phyloP scores from a whole-genome alignment of 2,329 filamentous ascomycete genomes.

The Paraconiothyrium sp. region DNA sequence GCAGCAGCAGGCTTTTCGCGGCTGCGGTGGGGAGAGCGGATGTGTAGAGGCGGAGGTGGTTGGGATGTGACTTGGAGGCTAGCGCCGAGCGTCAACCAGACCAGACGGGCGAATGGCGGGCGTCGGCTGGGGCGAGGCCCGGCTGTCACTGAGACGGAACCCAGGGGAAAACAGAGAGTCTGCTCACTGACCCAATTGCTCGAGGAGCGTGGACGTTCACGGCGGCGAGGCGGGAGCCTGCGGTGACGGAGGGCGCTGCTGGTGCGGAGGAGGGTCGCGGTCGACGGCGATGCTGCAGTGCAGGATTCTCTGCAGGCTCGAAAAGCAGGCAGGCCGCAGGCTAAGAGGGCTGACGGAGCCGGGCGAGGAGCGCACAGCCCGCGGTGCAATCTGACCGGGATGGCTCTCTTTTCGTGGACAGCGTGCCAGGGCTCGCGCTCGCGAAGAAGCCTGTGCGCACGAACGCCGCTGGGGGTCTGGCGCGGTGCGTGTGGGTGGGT shows the following conservation, averaged over 20 bases:
- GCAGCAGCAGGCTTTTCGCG: slow-evolving; percentile 38
- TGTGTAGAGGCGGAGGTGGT: slow-evolving; percentile 54
- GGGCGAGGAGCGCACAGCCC: slow-evolving; percentile 49
- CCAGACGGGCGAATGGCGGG: slow-evolving; percentile 51
- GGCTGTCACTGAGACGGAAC: slow-evolving; percentile 18
- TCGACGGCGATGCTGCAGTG: slow-evolving; percentile 51
- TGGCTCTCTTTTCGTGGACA: slow-evolving; percentile 35
- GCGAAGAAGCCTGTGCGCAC: slow-evolving; percentile 34
- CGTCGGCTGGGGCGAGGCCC: slow-evolving; percentile 40
- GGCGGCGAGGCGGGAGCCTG: slow-evolving; percentile 27
- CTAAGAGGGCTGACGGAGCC: slow-evolving; percentile 52
- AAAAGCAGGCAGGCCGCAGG: slow-evolving; percentile 51
- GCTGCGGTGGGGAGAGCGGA: slow-evolving; percentile 46
- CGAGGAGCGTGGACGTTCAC: slow-evolving; percentile 19
- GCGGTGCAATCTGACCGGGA: slow-evolving; percentile 39
- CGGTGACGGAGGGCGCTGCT: slow-evolving; percentile 23
- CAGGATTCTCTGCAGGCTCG: slow-evolving; percentile 49
- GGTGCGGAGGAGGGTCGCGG: slow-evolving; percentile 41
- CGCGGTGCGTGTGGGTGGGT: neutral
- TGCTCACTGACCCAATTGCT: slow-evolving; percentile 35
- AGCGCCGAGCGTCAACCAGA: slow-evolving; percentile 48
- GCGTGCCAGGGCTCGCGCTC: slow-evolving; percentile 34
- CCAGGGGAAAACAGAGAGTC: slow-evolving; percentile 6
- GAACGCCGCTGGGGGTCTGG: slow-evolving; percentile 30
- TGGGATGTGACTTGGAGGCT: slow-evolving; percentile 51